phyloP scores from a whole-genome alignment of 306 rosid species.

The Fagus sylvatica region DNA sequence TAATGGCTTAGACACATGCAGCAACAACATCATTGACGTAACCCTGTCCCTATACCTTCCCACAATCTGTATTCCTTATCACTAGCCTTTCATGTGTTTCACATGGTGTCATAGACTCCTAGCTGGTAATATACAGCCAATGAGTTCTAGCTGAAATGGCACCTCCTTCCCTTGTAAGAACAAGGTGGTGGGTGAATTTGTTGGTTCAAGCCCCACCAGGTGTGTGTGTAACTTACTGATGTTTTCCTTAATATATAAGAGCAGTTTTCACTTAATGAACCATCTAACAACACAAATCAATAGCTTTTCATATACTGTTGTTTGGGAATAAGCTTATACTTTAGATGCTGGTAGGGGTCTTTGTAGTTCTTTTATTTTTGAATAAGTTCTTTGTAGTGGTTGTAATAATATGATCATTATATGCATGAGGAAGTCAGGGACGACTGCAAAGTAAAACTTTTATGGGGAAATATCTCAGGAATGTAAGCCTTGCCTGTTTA shows the following conservation, averaged over 20 bases:
- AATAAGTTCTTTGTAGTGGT: too few species aligned
- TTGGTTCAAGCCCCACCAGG: too few species aligned
- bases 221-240: background rate
- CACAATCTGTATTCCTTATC: background rate
- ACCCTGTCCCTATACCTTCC: background rate
- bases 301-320: background rate
- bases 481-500: too few species aligned
- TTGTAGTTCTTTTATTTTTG: background rate
- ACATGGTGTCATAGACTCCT: background rate
- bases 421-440: too few species aligned
- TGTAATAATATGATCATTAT: too few species aligned
- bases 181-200: too few species aligned
- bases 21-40: background rate
- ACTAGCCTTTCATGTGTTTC: background rate
- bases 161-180: too few species aligned
- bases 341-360: background rate
- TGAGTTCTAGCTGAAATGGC: too few species aligned
- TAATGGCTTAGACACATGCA: background rate
- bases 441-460: too few species aligned
- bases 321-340: background rate
- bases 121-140: background rate
- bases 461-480: too few species aligned
- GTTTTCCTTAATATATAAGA: background rate
- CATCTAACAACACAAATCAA: background rate
- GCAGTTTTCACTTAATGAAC: background rate